Evolutionary conservation across 495 filamentous ascomycete genomes (phyloP).

Genomic region (Glarea lozoyensis): DNA sequence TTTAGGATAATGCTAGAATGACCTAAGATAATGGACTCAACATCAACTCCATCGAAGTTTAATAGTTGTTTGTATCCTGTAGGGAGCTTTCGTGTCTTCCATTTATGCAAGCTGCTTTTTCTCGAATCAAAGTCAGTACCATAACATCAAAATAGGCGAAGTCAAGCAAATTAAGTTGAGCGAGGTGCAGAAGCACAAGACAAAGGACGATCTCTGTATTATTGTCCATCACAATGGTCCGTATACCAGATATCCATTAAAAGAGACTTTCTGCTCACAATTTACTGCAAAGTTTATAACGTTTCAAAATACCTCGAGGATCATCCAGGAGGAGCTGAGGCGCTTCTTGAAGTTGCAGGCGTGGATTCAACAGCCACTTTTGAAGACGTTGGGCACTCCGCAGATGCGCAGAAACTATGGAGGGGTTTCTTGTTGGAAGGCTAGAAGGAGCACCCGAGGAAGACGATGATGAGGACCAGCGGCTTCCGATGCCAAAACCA

Average conservation of each 20-base stretch:
- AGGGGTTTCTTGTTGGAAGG: constrained; percentile 18
- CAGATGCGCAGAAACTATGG: constrained; percentile 34
- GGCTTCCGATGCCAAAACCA: constrained; percentile 8
- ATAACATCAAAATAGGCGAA: constrained; percentile 8
- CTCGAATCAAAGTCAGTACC: too few species aligned
- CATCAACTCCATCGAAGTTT: too few species aligned
- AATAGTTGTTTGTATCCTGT: too few species aligned
- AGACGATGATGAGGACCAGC: background rate
- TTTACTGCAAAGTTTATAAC: too few species aligned
- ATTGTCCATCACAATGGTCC: constrained; percentile 49
- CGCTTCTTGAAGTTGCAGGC: background rate
- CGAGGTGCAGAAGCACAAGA: constrained; percentile 45
- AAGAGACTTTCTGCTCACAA: too few species aligned
- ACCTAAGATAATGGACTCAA: too few species aligned
- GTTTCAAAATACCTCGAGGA: background rate
- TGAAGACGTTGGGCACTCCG: constrained; percentile 24
- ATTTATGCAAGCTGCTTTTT: too few species aligned
- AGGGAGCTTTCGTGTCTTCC: too few species aligned
- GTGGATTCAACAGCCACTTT: background rate
- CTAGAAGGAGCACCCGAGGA: constrained; percentile 17
- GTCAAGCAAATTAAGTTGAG: constrained; percentile 26
- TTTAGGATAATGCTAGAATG: too few species aligned
- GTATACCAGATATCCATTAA: too few species aligned
- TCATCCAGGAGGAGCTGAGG: background rate
- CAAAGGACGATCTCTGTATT: constrained; percentile 47